Conservation (phyloP, 257 asterid genomes). For the Cinchona pubescens region DNA sequence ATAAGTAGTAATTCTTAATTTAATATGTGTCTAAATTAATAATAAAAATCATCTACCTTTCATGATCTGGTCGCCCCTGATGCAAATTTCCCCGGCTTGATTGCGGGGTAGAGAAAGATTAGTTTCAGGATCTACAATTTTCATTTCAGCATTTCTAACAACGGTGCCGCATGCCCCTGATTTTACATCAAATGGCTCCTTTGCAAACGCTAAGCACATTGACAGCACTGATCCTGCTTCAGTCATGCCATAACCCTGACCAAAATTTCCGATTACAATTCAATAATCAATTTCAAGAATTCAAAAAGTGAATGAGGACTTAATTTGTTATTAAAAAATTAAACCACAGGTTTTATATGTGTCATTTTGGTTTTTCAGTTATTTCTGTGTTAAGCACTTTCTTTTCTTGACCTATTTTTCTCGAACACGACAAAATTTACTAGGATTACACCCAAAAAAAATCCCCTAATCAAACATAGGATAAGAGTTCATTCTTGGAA, state of each 20-base stretch:
- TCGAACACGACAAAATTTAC: not conserved
- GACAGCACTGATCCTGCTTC: conserved; percentile 42
- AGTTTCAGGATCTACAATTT: conserved; percentile 30
- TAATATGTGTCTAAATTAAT: not conserved
- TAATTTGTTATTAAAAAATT: not conserved
- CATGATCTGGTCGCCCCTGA: conserved; percentile 43
- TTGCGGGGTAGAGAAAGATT: conserved; percentile 27
- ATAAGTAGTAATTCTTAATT: too few species aligned
- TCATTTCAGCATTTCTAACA: conserved; percentile 39
- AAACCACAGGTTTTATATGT: not conserved
- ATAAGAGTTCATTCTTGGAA: not conserved
- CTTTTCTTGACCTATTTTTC: not conserved
- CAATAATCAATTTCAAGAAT: not conserved
- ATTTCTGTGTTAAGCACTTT: not conserved
- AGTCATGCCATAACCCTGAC: conserved; percentile 44
- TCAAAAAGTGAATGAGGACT: not conserved
- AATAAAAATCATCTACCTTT: conserved; percentile 18
- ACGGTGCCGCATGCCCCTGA: conserved; percentile 42
- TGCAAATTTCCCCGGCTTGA: conserved; percentile 37
- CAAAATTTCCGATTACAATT: not conserved
- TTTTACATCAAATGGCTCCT: conserved; percentile 27
- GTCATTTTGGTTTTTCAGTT: not conserved
- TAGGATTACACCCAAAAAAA: not conserved
- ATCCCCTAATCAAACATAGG: not conserved
- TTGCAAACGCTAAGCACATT: conserved; percentile 43